Conservation (phyloP, 805 yeast genomes). For the Pichia scutulata region DNA sequence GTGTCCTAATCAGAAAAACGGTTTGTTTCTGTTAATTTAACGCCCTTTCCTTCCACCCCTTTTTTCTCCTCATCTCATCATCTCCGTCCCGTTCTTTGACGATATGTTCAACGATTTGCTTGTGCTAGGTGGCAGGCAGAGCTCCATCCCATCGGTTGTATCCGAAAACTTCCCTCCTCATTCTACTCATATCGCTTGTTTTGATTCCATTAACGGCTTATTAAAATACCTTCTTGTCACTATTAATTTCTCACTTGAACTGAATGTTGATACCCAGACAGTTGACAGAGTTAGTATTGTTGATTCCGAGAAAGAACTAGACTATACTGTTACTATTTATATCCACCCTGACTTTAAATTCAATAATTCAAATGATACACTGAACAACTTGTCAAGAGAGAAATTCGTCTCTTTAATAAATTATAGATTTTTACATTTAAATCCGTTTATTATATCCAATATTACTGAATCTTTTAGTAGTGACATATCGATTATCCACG, state of each 20-base stretch:
- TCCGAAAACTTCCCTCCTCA: background rate
- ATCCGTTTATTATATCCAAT: constrained; percentile 14
- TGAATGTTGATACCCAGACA: background rate
- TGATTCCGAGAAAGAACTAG: constrained; percentile 4
- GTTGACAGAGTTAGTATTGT: background rate
- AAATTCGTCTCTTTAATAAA: constrained; percentile 11
- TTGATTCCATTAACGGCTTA: background rate
- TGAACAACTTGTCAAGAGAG: constrained; percentile 1
- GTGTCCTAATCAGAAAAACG: no score
- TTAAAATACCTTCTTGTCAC: background rate
- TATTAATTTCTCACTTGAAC: background rate
- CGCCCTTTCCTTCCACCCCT: background rate
- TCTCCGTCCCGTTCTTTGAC: background rate
- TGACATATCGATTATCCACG: background rate
- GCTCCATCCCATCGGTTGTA: background rate
- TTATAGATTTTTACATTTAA: constrained; percentile 25
- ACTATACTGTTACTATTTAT: constrained; percentile 5
- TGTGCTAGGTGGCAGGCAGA: background rate
- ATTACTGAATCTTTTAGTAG: background rate
- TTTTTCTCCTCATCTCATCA: background rate
- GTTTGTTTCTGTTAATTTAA: no score
- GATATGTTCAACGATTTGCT: background rate
- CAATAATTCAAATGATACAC: background rate
- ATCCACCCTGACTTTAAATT: background rate
- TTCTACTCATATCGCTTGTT: background rate